phyloP scores from a whole-genome alignment of 345 rosid species.

The Gossypium thurberi region DNA sequence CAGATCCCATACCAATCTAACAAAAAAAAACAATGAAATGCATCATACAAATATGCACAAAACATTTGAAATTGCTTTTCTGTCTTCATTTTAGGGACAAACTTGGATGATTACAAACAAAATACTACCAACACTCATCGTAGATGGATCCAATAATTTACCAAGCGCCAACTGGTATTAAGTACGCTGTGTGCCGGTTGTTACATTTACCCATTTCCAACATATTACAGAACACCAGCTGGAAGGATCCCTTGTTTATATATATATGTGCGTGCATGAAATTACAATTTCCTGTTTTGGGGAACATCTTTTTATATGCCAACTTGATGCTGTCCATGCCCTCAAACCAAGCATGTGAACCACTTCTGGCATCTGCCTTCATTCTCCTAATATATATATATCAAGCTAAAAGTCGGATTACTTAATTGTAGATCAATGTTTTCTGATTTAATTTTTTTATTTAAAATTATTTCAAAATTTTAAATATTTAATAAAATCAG shows the following conservation, averaged over 20 bases:
- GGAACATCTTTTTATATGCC: background rate
- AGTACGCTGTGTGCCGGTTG: conserved; percentile 2
- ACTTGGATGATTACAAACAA: background rate
- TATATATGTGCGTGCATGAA: background rate
- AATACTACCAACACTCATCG: background rate
- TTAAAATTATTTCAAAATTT: no score
- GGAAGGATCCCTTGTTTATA: background rate
- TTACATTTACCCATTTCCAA: conserved; percentile 2
- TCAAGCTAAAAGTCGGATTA: no score
- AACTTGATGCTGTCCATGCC: conserved; percentile 1
- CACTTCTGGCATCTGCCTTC: background rate
- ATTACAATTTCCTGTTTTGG: no score
- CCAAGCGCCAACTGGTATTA: background rate
- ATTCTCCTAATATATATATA: no score
- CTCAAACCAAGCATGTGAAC: conserved; percentile 4
- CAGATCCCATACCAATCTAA: no score
- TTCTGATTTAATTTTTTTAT: no score
- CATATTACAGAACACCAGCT: background rate
- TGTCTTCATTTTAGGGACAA: background rate
- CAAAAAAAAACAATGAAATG: no score
- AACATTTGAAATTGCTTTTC: background rate
- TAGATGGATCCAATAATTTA: background rate
- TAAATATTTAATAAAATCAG: no score
- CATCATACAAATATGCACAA: background rate
- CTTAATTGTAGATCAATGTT: no score